Conservation (phyloP, 1,284 basidiomycete species). For the Ustilago shanxiensis region DNA sequence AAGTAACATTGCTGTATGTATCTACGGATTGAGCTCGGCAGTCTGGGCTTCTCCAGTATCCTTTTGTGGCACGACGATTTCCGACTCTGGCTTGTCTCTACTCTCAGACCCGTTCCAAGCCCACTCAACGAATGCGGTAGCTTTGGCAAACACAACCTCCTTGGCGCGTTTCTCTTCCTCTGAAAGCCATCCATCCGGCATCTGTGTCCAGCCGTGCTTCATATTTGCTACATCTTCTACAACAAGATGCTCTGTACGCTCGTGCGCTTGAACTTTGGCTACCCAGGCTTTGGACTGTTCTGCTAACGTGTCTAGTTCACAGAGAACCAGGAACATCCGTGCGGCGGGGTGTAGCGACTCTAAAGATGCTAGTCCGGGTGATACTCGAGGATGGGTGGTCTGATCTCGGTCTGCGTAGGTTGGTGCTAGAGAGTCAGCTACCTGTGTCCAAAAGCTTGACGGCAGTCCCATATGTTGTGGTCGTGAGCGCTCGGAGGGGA, state of each 20-base stretch:
- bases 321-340: slow-evolving; percentile 51
- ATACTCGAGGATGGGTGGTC: slow-evolving; percentile 48
- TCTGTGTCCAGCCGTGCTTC: slow-evolving; percentile 56
- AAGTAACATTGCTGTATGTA: not conserved
- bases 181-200: slow-evolving; percentile 50
- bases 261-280: slow-evolving; percentile 35
- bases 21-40: slow-evolving; percentile 1
- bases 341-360: slow-evolving; percentile 48
- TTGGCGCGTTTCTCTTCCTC: slow-evolving; percentile 44
- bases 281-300: slow-evolving; percentile 59
- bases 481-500: slow-evolving; percentile 45
- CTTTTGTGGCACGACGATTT: slow-evolving; percentile 30
- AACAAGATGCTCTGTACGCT: slow-evolving; percentile 36
- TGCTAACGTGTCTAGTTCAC: slow-evolving; percentile 51
- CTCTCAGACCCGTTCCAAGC: slow-evolving; percentile 31
- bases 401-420: slow-evolving; percentile 50
- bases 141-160: slow-evolving; percentile 35
- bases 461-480: slow-evolving; percentile 44
- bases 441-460: slow-evolving; percentile 35
- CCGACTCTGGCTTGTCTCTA: slow-evolving; percentile 26
- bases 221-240: slow-evolving; percentile 44
- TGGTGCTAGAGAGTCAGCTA: slow-evolving; percentile 47
- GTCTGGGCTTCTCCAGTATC: slow-evolving; percentile 20
- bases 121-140: slow-evolving; percentile 41
- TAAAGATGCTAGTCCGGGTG: slow-evolving; percentile 53